These are phyloP conservation scores for Sporisorium scitamineum DNA, from an alignment of 1,284 basidiomycete genomes.

Conservation along the genomic window DNA sequence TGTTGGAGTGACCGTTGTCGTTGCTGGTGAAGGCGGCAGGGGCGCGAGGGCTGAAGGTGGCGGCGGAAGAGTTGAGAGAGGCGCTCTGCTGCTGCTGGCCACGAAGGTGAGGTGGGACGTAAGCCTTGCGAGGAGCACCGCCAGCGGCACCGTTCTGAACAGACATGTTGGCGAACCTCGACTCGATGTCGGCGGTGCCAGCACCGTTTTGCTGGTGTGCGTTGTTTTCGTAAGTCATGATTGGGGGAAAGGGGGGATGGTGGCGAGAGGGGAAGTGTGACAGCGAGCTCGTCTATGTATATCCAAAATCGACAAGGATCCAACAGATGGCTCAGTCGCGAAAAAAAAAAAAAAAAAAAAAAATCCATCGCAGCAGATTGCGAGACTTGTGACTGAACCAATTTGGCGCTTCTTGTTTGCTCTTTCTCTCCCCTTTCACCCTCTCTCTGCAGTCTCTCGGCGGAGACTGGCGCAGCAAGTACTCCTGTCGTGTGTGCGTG, in stretches of 20 bases:
- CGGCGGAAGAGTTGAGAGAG: constrained; percentile 64
- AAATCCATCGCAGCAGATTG: neutral
- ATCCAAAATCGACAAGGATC: neutral
- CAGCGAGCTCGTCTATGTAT: neutral
- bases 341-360: constrained; percentile 1
- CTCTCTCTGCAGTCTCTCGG: too few relatives aligned
- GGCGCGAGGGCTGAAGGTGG: constrained; percentile 48
- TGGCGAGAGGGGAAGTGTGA: constrained; percentile 6
- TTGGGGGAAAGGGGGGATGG: constrained; percentile 24
- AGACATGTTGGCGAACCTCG: constrained; percentile 74
- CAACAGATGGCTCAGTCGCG: constrained; percentile 25
- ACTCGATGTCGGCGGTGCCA: constrained; percentile 79
- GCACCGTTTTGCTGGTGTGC: constrained; percentile 60
- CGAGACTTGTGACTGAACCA: neutral
- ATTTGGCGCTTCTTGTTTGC: neutral
- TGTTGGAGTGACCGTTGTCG: constrained; percentile 27
- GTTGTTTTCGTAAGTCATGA: constrained; percentile 63
- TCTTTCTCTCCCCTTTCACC: neutral
- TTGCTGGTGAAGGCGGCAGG: constrained; percentile 55
- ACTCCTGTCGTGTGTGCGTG: neutral
- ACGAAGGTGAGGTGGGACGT: constrained; percentile 92
- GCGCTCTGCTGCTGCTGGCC: constrained; percentile 65
- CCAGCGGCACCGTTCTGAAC: constrained; percentile 57
- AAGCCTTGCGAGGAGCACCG: constrained; percentile 78
- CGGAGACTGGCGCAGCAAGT: too few relatives aligned